Evolutionary conservation across 108 stramenopile species (phyloP).

Genomic region (Cyclotella baltica): DNA sequence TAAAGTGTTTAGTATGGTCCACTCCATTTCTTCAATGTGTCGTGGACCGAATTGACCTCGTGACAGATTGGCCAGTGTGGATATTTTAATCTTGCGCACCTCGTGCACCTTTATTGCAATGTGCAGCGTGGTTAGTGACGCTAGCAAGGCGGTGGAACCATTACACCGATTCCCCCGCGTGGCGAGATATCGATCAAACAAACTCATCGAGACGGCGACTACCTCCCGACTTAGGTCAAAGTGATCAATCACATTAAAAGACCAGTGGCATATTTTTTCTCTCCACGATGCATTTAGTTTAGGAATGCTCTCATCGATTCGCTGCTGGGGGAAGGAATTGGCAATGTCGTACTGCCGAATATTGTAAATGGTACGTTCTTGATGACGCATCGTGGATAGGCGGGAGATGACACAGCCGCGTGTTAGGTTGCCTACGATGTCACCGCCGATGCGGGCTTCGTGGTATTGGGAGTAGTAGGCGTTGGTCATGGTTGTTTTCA

Average conservation of each 20-base stretch:
- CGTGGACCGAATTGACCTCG: constrained; percentile 71
- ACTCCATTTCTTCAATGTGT: constrained; percentile 86
- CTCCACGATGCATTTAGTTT: constrained; percentile 63
- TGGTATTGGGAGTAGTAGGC: constrained; percentile 55
- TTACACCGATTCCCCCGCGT: constrained; percentile 71
- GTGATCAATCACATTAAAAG: constrained; percentile 87
- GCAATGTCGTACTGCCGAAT: constrained; percentile 25
- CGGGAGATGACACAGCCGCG: constrained; percentile 51
- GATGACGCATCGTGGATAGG: constrained; percentile 38
- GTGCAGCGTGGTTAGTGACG: constrained; percentile 73
- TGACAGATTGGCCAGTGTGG: constrained; percentile 71
- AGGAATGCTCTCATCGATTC: constrained; percentile 25
- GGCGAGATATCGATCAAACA: constrained; percentile 84
- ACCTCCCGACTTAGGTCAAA: constrained; percentile 81
- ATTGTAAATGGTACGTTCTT: constrained; percentile 43
- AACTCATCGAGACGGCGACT: constrained; percentile 68
- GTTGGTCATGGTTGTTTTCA: constrained; percentile 21
- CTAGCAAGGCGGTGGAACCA: constrained; percentile 69
- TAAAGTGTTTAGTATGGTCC: constrained; percentile 56
- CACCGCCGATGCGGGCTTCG: constrained; percentile 51
- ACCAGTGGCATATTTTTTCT: constrained; percentile 86
- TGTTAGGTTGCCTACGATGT: constrained; percentile 51
- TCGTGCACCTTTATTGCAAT: constrained; percentile 82
- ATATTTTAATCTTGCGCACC: constrained; percentile 68
- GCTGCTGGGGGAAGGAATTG: constrained; percentile 10